Evolutionary conservation across 1,139 yeast genomes (phyloP), one percentile per base, ranked within the genome.

Genomic region (Scheffersomyces insectosa): DNA sequence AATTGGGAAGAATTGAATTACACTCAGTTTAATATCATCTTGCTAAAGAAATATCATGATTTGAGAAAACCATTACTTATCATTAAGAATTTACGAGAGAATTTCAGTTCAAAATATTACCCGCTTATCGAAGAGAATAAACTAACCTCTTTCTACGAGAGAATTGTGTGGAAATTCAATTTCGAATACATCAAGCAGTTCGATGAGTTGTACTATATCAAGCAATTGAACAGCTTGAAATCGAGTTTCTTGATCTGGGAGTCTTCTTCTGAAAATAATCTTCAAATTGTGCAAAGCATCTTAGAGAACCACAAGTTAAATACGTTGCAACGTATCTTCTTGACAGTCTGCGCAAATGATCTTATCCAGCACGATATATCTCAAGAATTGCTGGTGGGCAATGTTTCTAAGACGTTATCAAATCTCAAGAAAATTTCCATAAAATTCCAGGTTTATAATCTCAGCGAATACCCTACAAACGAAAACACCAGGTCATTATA

Each of bases 201-300:
- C 34, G 57, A 60, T 29, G 72, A 67, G 45, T 29, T 47, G 6
- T 48, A 60, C 41, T 65, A 57, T 39, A 63, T 73, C 8, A 45
- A 51, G 16, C 37, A 42, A 10, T 47, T 72, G 29, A 42, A 57
- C 38, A 54, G 54, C 15, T 29, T 66, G 25, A 62, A 59, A 39
- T 57, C 67, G n/a, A 56, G 68, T n/a, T 60, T 68, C 37, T 51
- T 71, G 39, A 72, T 73, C 8, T 73, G 76, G 77, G 77, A 73
- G 47, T 59, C 75, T 3, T 57, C 71, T 2, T 42, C 54, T 1
- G 45, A 46, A 10, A 51, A 52, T 11, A 52, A 53, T 35, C 15
- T 28, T 37, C 39, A 37, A 2, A 50, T 68, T 11, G 44, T 62
- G 10, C 32, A 47, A 13, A 45, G 47, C 36, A 56, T 64, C n/a